These are phyloP conservation scores for Cryphonectria parasitica DNA, from an alignment of 2,329 filamentous ascomycete species.

Conservation along the genomic window DNA sequence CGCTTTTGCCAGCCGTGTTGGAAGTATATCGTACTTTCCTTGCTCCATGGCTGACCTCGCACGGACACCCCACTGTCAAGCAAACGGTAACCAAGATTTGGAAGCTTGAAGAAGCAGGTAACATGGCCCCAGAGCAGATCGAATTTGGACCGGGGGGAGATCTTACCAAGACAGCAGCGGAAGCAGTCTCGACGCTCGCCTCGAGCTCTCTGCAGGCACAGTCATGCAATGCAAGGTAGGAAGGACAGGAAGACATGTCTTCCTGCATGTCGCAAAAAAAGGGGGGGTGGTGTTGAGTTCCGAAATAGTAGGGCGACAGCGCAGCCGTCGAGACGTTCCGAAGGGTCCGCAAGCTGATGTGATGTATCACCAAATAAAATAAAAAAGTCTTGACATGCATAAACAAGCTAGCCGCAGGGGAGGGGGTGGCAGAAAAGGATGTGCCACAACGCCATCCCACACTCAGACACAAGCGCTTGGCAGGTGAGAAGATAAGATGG, in stretches of 20 bases:
- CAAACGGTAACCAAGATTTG: neutral
- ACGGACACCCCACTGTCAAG: neutral
- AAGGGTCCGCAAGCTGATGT: slow-evolving; percentile 54
- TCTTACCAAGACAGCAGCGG: neutral
- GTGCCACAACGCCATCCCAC: slow-evolving; percentile 19
- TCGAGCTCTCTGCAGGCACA: neutral
- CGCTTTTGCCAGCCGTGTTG: neutral
- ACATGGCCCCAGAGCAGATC: neutral
- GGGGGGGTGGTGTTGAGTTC: neutral
- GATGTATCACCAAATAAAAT: slow-evolving; percentile 36
- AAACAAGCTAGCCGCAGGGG: slow-evolving; percentile 28
- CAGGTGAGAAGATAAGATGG: slow-evolving; percentile 1
- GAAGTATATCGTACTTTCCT: neutral
- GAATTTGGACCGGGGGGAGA: neutral
- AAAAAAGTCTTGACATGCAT: slow-evolving; percentile 19
- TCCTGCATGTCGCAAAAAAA: neutral
- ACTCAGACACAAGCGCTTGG: slow-evolving; percentile 11
- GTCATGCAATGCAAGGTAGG: neutral
- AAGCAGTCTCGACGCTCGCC: neutral
- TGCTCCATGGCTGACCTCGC: neutral
- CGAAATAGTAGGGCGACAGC: neutral
- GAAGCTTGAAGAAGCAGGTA: neutral
- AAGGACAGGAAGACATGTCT: neutral
- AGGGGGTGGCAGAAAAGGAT: slow-evolving; percentile 17
- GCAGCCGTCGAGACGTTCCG: slow-evolving; percentile 47